phyloP scores from a whole-genome alignment of 2,329 filamentous ascomycete species.

The Botrytis tulipae region DNA sequence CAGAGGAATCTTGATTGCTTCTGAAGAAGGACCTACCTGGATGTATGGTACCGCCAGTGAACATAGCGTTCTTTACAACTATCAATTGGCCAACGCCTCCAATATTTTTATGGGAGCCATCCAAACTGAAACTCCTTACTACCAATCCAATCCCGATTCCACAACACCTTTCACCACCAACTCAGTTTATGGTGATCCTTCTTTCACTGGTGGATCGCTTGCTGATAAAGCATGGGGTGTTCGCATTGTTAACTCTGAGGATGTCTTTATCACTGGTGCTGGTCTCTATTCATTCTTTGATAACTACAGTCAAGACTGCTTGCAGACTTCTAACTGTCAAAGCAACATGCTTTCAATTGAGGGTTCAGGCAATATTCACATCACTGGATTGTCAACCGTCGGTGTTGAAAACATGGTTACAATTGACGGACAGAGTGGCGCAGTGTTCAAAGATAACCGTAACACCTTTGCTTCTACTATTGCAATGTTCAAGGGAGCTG shows the following conservation, averaged over 20 bases:
- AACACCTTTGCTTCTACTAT: constrained; percentile 65
- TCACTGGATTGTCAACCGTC: constrained; percentile 74
- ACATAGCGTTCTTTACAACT: constrained; percentile 73
- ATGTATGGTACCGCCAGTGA: constrained; percentile 73
- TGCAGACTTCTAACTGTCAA: constrained; percentile 68
- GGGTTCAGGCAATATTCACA: constrained; percentile 55
- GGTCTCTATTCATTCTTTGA: constrained; percentile 83
- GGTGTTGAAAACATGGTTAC: constrained; percentile 72
- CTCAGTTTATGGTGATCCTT: constrained; percentile 61
- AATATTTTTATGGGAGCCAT: constrained; percentile 81
- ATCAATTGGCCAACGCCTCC: constrained; percentile 74
- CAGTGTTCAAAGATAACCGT: constrained; percentile 59
- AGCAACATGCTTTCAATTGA: constrained; percentile 74
- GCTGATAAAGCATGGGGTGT: constrained; percentile 73
- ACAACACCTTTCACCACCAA: constrained; percentile 62
- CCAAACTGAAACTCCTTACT: constrained; percentile 88
- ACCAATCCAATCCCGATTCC: constrained; percentile 78
- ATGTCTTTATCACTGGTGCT: constrained; percentile 68
- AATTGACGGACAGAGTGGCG: constrained; percentile 53
- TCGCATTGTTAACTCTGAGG: constrained; percentile 63
- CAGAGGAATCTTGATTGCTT: constrained; percentile 69
- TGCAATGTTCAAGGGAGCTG: constrained; percentile 45
- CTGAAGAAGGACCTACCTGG: constrained; percentile 71
- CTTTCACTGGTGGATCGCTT: constrained; percentile 52
- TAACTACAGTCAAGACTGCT: constrained; percentile 73